Conservation (phyloP, 495 filamentous ascomycete species). For the Xylaria sp. region DNA sequence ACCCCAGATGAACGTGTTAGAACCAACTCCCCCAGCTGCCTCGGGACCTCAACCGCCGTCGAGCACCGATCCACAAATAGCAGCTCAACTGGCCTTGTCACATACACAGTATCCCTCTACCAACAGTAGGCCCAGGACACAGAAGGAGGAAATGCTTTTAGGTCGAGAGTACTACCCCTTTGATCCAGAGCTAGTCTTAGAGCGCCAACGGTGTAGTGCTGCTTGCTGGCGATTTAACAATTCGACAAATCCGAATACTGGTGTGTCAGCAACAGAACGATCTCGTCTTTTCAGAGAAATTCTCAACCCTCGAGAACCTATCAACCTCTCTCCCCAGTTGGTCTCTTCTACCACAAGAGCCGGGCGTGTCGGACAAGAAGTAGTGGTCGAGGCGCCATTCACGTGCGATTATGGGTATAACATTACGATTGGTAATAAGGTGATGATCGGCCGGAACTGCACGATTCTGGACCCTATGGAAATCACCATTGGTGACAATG, state of each 20-base stretch:
- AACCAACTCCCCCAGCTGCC: conserved; percentile 45
- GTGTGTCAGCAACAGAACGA: conserved; percentile 79
- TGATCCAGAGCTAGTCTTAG: conserved; percentile 78
- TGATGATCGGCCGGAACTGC: conserved; percentile 85
- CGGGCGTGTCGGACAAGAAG: conserved; percentile 77
- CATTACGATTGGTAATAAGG: conserved; percentile 84
- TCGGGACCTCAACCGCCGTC: conserved; percentile 42
- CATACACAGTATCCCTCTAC: conserved; percentile 52
- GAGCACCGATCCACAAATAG: conserved; percentile 58
- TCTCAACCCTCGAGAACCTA: conserved; percentile 58
- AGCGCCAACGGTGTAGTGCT: conserved; percentile 84
- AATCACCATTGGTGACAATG: conserved; percentile 78
- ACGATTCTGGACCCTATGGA: conserved; percentile 80
- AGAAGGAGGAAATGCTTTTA: conserved; percentile 93
- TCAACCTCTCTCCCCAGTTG: conserved; percentile 52
- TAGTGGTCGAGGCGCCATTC: conserved; percentile 88
- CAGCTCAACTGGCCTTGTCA: conserved; percentile 65
- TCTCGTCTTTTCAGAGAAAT: conserved; percentile 81
- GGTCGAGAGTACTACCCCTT: conserved; percentile 83
- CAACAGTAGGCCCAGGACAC: conserved; percentile 59
- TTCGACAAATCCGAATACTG: conserved; percentile 77
- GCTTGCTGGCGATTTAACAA: conserved; percentile 92
- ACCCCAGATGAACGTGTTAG: conserved; percentile 55
- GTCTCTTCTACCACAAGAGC: conserved; percentile 56
- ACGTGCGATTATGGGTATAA: conserved; percentile 97